These are phyloP conservation scores for Prinsepia uniflora DNA, from an alignment of 306 rosid genomes.

Conservation along the genomic window DNA sequence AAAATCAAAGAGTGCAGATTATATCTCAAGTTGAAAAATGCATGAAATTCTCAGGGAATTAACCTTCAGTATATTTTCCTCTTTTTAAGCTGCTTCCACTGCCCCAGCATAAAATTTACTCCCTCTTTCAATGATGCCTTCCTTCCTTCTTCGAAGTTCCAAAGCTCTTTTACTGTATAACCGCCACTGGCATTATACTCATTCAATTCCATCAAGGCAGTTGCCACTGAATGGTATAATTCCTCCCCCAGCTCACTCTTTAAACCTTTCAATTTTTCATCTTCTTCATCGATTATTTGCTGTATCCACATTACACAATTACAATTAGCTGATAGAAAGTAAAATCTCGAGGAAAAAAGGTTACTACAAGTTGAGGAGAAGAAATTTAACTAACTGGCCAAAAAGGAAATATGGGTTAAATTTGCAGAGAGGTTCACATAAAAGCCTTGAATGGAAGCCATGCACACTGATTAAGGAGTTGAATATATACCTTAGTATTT, in stretches of 20 bases:
- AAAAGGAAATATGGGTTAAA: no score
- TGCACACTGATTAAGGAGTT: no score
- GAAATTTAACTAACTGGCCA: no score
- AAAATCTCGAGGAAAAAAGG: no score
- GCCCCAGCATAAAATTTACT: background rate
- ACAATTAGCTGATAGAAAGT: background rate
- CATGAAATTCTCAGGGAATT: no score
- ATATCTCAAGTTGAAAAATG: no score
- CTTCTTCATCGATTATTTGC: slow-evolving; percentile 19
- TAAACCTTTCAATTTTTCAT: slow-evolving; percentile 12
- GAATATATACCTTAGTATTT: no score
- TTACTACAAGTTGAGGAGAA: no score
- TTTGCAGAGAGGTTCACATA: no score
- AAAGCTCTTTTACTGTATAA: slow-evolving; percentile 1
- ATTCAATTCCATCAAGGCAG: slow-evolving; percentile 13
- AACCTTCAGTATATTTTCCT: background rate
- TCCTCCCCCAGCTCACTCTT: slow-evolving; percentile 19
- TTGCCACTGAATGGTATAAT: slow-evolving; percentile 7
- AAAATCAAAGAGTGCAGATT: no score
- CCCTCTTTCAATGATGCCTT: slow-evolving; percentile 19
- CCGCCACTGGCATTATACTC: slow-evolving; percentile 10
- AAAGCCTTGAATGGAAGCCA: no score
- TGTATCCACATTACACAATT: background rate
- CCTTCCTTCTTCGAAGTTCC: slow-evolving; percentile 18
- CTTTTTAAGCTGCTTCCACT: background rate